Conservation (phyloP, 176 grass and related monocot genomes). For the Chrysopogon serrulatus region DNA sequence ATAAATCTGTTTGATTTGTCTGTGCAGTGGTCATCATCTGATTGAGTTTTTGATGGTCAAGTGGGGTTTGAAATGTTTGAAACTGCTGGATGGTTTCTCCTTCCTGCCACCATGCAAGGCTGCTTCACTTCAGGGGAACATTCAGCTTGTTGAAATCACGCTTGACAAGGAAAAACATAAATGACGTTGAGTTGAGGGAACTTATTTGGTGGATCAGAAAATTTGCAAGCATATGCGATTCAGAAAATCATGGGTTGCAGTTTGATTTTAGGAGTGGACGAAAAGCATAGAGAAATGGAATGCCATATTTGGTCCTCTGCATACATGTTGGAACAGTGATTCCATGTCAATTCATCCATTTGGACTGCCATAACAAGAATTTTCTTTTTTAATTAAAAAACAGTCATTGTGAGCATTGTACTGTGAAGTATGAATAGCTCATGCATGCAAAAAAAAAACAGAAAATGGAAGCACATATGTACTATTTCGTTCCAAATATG, state of each 20-base stretch:
- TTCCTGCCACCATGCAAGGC: slow-evolving; percentile 70
- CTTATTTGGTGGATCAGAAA: background rate
- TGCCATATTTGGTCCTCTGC: background rate
- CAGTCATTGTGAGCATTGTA: background rate
- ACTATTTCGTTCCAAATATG: background rate
- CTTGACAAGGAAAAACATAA: slow-evolving; percentile 32
- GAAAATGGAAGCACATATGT: background rate
- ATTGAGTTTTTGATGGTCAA: slow-evolving; percentile 93
- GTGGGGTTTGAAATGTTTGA: slow-evolving; percentile 79
- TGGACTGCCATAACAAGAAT: background rate
- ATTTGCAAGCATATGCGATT: background rate
- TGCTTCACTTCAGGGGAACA: slow-evolving; percentile 61
- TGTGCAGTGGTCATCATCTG: slow-evolving; percentile 74
- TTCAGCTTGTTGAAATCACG: slow-evolving; percentile 72
- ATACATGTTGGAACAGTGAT: background rate
- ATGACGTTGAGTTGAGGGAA: background rate
- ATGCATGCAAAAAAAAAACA: background rate
- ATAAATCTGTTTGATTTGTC: background rate
- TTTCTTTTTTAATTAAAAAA: background rate
- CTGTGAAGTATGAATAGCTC: background rate
- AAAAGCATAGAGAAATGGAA: background rate
- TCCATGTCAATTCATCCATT: background rate
- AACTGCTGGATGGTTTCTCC: slow-evolving; percentile 75
- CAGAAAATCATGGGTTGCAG: background rate
- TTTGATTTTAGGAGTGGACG: background rate